phyloP scores from a whole-genome alignment of 768 basidiomycete species.

The Macrolepiota albuminosa region DNA sequence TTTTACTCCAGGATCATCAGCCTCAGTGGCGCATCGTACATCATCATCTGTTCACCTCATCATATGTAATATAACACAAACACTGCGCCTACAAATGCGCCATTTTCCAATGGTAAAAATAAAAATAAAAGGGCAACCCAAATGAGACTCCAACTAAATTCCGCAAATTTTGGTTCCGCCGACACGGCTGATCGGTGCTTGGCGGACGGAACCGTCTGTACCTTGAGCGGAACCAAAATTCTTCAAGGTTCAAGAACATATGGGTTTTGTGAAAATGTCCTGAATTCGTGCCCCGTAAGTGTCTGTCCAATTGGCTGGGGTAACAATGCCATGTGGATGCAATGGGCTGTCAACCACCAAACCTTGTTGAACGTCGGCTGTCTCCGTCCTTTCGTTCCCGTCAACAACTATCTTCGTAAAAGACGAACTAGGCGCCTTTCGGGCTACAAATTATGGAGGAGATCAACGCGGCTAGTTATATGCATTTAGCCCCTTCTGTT shows the following conservation, averaged over 20 bases:
- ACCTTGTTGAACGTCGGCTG: constrained; percentile 7
- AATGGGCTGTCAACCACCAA: not conserved
- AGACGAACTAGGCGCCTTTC: not conserved
- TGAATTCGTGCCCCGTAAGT: not conserved
- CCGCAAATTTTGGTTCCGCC: constrained; percentile 5
- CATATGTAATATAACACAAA: not conserved
- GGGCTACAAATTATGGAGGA: not conserved
- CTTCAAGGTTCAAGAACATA: not conserved
- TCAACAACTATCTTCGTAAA: constrained; percentile 1
- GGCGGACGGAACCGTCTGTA: not conserved
- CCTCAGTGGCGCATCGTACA: constrained; percentile 4
- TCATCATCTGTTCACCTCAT: not conserved
- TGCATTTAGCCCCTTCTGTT: not conserved
- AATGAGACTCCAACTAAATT: not conserved
- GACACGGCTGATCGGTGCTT: constrained; percentile 1
- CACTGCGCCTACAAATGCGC: too few relatives aligned
- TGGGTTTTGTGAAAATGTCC: not conserved
- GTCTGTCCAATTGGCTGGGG: not conserved
- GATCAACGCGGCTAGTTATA: not conserved
- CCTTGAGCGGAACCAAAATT: not conserved
- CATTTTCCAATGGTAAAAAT: not conserved
- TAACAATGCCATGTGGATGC: not conserved
- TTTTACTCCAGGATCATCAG: not conserved
- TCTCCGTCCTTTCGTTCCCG: constrained; percentile 4
- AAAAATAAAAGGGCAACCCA: not conserved